Evolutionary conservation across 768 basidiomycete species (phyloP).

Genomic region (Baorangia bicolor): DNA sequence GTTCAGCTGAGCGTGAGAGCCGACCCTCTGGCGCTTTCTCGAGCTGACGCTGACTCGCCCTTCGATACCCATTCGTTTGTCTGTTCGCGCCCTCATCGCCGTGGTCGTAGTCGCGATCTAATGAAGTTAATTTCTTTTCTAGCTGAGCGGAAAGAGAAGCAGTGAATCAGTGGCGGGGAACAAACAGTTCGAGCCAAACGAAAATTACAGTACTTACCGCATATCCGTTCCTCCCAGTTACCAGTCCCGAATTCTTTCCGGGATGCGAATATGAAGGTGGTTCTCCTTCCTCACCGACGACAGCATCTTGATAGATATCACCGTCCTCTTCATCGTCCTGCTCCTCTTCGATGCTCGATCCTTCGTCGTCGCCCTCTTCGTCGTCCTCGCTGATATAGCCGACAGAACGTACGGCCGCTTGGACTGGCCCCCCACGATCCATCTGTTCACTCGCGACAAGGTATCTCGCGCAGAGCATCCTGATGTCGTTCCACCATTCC

Average conservation of each 20-base stretch:
- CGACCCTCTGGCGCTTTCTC: conserved; percentile 73
- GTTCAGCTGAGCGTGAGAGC: conserved; percentile 28
- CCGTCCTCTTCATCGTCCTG: conserved; percentile 53
- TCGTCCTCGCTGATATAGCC: conserved; percentile 88
- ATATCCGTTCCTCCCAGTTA: conserved; percentile 56
- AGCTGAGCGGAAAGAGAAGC: conserved; percentile 31
- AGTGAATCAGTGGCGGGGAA: conserved; percentile 1
- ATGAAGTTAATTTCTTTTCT: conserved; percentile 41
- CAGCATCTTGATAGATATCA: conserved; percentile 42
- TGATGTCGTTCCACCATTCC: conserved; percentile 99
- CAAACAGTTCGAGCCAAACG: background rate
- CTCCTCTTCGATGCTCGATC: conserved; percentile 46
- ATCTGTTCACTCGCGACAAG: conserved; percentile 92
- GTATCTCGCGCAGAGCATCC: conserved; percentile 92
- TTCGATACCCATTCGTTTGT: conserved; percentile 30
- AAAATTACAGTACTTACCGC: conserved; percentile 44
- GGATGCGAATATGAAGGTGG: conserved; percentile 64
- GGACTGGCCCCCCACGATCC: conserved; percentile 89
- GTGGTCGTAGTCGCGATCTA: conserved; percentile 11
- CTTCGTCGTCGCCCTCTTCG: conserved; percentile 55
- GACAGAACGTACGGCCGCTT: conserved; percentile 84
- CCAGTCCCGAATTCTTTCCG: conserved; percentile 39
- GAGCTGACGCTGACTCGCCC: conserved; percentile 58
- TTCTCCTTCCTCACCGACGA: conserved; percentile 41
- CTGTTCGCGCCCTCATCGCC: background rate